These are phyloP conservation scores for Pyronema omphalodes DNA, from an alignment of 495 filamentous ascomycete genomes.

Conservation along the genomic window DNA sequence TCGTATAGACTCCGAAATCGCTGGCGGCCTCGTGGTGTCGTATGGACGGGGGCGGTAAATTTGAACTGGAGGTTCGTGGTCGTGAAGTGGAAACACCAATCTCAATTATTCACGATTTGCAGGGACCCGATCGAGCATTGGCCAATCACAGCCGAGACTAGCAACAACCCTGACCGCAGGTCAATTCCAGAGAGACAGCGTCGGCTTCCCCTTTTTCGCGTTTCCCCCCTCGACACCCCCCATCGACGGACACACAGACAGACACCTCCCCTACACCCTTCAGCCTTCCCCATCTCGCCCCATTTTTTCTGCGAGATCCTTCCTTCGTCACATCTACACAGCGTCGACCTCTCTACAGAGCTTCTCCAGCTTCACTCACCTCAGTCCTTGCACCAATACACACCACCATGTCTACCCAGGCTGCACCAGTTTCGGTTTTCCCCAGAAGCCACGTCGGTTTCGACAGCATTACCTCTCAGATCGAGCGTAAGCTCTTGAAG, in stretches of 20 bases:
- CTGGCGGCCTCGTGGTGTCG: too few relatives aligned
- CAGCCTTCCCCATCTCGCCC: not conserved
- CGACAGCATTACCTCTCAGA: slow-evolving; percentile 96
- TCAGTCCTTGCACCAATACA: not conserved
- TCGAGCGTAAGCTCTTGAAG: slow-evolving; percentile 98
- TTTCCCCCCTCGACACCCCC: not conserved
- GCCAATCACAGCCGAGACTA: not conserved
- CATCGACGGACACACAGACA: not conserved
- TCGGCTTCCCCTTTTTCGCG: slow-evolving; percentile 5
- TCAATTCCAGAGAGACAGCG: not conserved
- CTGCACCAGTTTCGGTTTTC: slow-evolving; percentile 40
- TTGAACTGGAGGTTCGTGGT: too few relatives aligned
- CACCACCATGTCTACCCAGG: slow-evolving; percentile 29
- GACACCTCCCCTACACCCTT: not conserved
- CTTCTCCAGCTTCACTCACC: not conserved
- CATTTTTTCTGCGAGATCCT: not conserved
- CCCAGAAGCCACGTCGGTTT: slow-evolving; percentile 97
- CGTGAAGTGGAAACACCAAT: too few relatives aligned
- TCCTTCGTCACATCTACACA: too few relatives aligned
- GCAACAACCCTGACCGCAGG: not conserved
- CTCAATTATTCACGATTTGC: too few relatives aligned
- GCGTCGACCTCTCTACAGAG: not conserved
- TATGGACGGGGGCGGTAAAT: too few relatives aligned
- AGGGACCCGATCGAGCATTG: not conserved
- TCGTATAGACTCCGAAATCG: too few relatives aligned